Evolutionary conservation across 192 early-diverging fungal genomes (phyloP), one percentile per base, ranked within the genome.

Genomic region (Backusella parvicylindrica): DNA sequence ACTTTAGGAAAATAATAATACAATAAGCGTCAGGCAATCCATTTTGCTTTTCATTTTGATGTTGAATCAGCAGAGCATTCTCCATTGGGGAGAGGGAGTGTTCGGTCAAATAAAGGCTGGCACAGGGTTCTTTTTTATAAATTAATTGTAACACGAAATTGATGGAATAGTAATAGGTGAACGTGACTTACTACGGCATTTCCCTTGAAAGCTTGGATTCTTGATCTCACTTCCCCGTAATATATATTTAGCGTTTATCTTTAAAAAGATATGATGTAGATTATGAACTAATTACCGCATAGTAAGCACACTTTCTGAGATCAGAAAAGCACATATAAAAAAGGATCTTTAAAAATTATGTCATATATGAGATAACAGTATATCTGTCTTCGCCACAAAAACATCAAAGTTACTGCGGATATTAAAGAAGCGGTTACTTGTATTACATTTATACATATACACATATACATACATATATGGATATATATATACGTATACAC

Each of bases 61-160:
- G 26, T 23, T 60, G 53, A 60, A 60, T 60, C 53, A 60, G 53
- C 53, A 60, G 53, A 28, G 23, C 12, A 60, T 2, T 12, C 11
- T 28, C 3, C 13, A 26, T 7, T 18, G 50, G 53, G 53, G 23
- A 5, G 28, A n/a, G n/a, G n/a, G n/a, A n/a, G n/a, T n/a, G n/a
- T n/a, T 60, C 53, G 53, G 53, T 60, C 23, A 56, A 26, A 56
- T 56, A 56, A 60, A 3, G 53, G 26, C 28, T 60, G 53, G 53
- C 53, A 60, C 53, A 60, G 53, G 53, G 11, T 60, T 60, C 53
- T 60, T 60, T 60, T 60, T 60, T 60, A 60, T 60, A 60, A 60
- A 60, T 60, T 60, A 26, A 47, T 28, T 60, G 53, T 60, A 60
- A 60, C 53, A 60, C 53, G 3, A 60, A 26, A 60, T 28, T 2